Base-by-base conservation (phyloP, 2,329 filamentous ascomycete genomes). In the Gremmenia infestans region DNA sequence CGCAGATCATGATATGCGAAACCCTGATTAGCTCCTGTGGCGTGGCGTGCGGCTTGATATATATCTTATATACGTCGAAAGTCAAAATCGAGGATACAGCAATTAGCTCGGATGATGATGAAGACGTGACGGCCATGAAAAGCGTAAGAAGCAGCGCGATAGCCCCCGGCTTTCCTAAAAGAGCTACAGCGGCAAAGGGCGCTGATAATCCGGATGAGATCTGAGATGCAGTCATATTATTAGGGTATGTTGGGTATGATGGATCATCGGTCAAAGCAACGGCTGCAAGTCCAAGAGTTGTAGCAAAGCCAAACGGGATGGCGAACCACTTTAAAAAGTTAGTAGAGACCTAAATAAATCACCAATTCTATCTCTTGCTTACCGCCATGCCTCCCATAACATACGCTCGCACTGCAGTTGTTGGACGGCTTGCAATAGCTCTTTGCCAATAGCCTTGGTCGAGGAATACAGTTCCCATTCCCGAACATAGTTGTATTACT, bases 71-170 rank as follows among this genome's bases (percentile, higher is more conserved):
- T 62, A 93, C 78, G 66, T 94, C 90, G 68, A 93, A 94, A 0
- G 89, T 93, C 71, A 85, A 83, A 71, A 95, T 93, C 15, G 87
- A 91, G 1, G 87, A 91, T 3, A 93, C 88, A 3, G 91, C 89
- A 57, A 95, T 91, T 7, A 95, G 75, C 69, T 95, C 87, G 0
- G 89, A 86, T 1, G 86, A 91, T 60, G 88, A 87, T 85, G 2
- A 90, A 88, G 12, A 95, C 4, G 86, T 89, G 14, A 89, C 85
- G 2, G 87, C 87, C 86, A 89, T 89, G 74, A 90, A 89, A 15
- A 87, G 81, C 51, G 89, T 78, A 7, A 90, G 71, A 0, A 89
- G 74, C 0, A 86, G 82, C 0, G 84, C 86, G 1, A 80, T 83
- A 0, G 86, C 87, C 48, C 87, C 87, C 7, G 86, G 86, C 60